Conservation (phyloP, 1,139 yeast genomes). For the Pichia cactophila region DNA sequence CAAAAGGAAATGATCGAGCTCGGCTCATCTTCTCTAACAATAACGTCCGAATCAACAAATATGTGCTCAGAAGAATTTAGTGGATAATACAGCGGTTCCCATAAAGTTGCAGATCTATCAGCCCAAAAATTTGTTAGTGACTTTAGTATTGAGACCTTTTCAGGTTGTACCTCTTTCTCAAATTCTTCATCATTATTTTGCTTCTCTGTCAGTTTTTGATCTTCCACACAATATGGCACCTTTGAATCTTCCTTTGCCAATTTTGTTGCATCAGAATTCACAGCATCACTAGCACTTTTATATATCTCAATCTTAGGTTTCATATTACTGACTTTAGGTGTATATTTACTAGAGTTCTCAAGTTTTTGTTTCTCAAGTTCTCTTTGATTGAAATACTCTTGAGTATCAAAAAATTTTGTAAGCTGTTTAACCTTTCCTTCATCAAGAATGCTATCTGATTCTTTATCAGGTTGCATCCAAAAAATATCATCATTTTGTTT, state of each 20-base stretch:
- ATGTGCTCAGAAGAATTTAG: conserved; percentile 76
- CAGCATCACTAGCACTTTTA: conserved; percentile 79
- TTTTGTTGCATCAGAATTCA: conserved; percentile 32
- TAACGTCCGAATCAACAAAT: conserved; percentile 88
- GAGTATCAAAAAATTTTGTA: conserved; percentile 66
- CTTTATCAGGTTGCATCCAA: conserved; percentile 5
- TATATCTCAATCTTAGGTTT: conserved; percentile 89
- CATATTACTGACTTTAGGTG: conserved; percentile 74
- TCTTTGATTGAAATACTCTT: conserved; percentile 82
- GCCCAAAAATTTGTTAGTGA: conserved; percentile 94
- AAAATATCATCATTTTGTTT: conserved; percentile 14
- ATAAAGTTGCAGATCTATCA: conserved; percentile 87
- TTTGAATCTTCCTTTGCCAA: neutral
- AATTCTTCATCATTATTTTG: neutral
- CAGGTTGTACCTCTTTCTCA: conserved; percentile 30
- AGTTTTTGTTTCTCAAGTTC: conserved; percentile 63
- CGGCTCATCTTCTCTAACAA: conserved; percentile 95
- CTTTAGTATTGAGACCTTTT: conserved; percentile 69
- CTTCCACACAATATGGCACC: conserved; percentile 2
- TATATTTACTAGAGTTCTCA: conserved; percentile 48
- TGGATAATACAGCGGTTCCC: conserved; percentile 91
- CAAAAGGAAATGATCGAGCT: conserved; percentile 92
- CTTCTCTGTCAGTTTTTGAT: neutral
- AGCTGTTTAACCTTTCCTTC: conserved; percentile 51
- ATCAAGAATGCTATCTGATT: conserved; percentile 9